Percentiles rank a stretch among this genome's conserved stretches.
phyloP scores from a whole-genome alignment of 345 rosid genomes.

The Linum usitatissimum region DNA sequence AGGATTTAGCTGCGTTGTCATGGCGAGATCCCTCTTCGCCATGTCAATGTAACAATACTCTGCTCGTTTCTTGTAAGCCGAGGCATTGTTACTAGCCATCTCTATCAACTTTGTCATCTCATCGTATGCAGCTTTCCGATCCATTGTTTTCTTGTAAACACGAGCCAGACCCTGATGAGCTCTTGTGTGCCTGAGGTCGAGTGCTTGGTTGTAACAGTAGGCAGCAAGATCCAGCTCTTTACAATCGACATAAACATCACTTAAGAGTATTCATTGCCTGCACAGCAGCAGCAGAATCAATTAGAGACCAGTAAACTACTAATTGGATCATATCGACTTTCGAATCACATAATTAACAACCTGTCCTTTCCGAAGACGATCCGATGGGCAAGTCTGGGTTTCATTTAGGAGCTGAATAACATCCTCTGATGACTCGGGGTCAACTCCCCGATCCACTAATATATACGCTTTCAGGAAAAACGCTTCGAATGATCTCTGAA shows the following conservation, averaged over 20 bases:
- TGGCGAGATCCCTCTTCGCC: constrained; percentile 54
- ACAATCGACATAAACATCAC: constrained; percentile 74
- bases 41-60: constrained; percentile 51
- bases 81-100: constrained; percentile 80
- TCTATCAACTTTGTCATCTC: constrained; percentile 96
- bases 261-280: constrained; percentile 94
- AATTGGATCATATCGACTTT: not conserved
- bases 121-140: constrained; percentile 75
- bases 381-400: constrained; percentile 93
- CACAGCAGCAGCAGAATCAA: constrained; percentile 3
- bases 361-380: constrained; percentile 98
- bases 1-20: constrained; percentile 79
- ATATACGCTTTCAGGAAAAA: constrained; percentile 93
- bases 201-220: constrained; percentile 80
- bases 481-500: constrained; percentile 94
- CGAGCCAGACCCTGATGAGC: constrained; percentile 97
- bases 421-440: constrained; percentile 49
- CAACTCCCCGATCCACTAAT: constrained; percentile 60
- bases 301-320: not conserved
- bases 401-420: constrained; percentile 79
- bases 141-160: constrained; percentile 71
- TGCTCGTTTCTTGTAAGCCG: constrained; percentile 90
- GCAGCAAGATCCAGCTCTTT: constrained; percentile 85
- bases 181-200: constrained; percentile 86
- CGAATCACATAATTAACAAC: constrained; percentile 21